Evolutionary conservation across 345 rosid species (phyloP).

Genomic region (Geranium rotundifolium): DNA sequence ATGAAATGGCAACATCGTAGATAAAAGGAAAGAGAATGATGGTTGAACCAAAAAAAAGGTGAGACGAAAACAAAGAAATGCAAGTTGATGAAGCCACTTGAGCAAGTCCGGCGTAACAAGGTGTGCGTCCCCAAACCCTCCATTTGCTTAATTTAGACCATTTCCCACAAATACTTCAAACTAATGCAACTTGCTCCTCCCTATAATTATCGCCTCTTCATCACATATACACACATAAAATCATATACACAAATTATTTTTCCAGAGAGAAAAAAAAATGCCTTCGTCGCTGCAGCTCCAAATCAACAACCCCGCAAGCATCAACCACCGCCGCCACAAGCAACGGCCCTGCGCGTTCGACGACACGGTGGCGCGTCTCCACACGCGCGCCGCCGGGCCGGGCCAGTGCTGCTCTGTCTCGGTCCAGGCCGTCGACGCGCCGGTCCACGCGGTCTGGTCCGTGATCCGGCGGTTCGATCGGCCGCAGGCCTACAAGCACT

Average conservation of each 20-base stretch:
- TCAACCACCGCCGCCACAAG: constrained; percentile 12
- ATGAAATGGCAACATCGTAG: too few species aligned
- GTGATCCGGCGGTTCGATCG: constrained; percentile 73
- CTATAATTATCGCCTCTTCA: neutral
- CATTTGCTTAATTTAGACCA: neutral
- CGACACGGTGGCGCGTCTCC: constrained; percentile 39
- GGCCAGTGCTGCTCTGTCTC: constrained; percentile 67
- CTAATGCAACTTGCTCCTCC: constrained; percentile 32
- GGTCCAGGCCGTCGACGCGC: constrained; percentile 52
- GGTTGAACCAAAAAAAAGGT: too few species aligned
- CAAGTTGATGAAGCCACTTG: constrained; percentile 15
- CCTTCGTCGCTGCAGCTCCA: constrained; percentile 51
- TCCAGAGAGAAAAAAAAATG: constrained; percentile 27
- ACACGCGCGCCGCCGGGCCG: constrained; percentile 37
- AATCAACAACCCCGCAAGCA: constrained; percentile 37
- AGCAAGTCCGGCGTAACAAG: constrained; percentile 22
- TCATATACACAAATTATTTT: neutral
- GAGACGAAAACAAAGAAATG: neutral
- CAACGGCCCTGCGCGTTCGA: constrained; percentile 6
- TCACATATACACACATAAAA: neutral
- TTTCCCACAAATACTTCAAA: constrained; percentile 17
- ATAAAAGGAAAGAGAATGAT: too few species aligned
- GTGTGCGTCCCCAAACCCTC: constrained; percentile 10
- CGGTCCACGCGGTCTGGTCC: constrained; percentile 64
- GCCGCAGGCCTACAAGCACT: constrained; percentile 87